These are phyloP conservation scores for Crithidia fasciculata DNA, from an alignment of 208 protist species.

Conservation along the genomic window DNA sequence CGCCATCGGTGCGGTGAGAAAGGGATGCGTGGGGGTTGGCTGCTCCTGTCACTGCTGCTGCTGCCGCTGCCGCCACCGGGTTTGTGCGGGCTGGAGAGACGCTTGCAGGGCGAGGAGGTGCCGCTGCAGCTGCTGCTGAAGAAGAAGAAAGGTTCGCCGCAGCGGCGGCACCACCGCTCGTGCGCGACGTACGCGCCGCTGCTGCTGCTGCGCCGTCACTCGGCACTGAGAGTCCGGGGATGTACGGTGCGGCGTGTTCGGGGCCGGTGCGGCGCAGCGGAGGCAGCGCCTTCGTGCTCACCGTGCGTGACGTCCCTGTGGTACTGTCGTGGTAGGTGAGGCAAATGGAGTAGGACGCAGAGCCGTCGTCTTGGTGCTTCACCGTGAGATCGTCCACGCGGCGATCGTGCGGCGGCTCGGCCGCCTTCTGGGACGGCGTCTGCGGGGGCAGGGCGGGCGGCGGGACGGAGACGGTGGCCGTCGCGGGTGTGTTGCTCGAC, in stretches of 20 bases:
- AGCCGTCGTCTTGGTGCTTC: constrained; percentile 45
- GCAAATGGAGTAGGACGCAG: constrained; percentile 52
- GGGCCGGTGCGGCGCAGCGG: constrained; percentile 35
- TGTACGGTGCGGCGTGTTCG: background rate
- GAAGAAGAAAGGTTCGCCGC: background rate
- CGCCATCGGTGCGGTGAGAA: no score
- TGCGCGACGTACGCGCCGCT: no score
- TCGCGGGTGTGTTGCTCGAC: background rate
- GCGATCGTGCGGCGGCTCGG: constrained; percentile 43
- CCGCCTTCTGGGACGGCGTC: constrained; percentile 7
- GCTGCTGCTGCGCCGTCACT: no score
- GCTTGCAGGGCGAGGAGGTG: background rate
- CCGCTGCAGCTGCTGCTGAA: background rate
- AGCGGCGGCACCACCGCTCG: no score
- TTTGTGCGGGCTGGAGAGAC: no score
- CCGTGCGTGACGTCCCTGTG: constrained; percentile 47
- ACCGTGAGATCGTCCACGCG: constrained; percentile 67
- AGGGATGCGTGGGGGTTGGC: no score
- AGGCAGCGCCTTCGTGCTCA: constrained; percentile 55
- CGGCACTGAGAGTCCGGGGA: constrained; percentile 18
- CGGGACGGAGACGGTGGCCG: constrained; percentile 10
- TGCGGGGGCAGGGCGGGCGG: background rate
- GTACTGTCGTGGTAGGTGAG: constrained; percentile 71
- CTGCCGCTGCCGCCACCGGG: no score
- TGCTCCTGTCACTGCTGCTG: no score